phyloP scores from a whole-genome alignment of 1,284 basidiomycete species.

The Pseudozyma sp. region DNA sequence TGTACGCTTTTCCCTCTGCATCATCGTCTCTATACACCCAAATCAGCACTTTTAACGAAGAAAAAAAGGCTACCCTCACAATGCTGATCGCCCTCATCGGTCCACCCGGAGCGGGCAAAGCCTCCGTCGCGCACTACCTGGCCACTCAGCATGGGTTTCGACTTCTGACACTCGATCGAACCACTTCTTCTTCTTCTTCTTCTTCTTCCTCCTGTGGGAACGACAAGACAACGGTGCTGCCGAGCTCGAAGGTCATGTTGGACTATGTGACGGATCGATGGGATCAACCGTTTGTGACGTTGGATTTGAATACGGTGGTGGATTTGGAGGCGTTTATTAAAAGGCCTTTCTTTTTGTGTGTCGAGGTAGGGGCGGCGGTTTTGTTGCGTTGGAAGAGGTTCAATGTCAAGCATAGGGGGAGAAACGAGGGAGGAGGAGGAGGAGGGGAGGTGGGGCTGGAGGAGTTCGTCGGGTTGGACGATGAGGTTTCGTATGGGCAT shows the following conservation, averaged over 20 bases:
- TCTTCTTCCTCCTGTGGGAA: not conserved
- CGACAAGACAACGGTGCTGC: not conserved
- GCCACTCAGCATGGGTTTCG: slow-evolving; percentile 72
- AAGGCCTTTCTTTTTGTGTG: slow-evolving; percentile 89
- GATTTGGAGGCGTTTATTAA: slow-evolving; percentile 81
- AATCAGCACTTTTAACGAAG: not conserved
- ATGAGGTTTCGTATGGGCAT: slow-evolving; percentile 27
- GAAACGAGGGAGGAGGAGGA: no score
- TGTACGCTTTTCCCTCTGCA: not conserved
- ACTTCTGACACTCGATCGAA: slow-evolving; percentile 3
- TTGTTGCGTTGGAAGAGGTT: slow-evolving; percentile 68
- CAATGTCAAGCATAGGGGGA: slow-evolving; percentile 7
- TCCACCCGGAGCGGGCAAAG: slow-evolving; percentile 83
- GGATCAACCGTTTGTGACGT: slow-evolving; percentile 83
- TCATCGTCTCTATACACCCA: not conserved
- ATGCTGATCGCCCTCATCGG: slow-evolving; percentile 92
- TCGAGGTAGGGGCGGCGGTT: slow-evolving; percentile 87
- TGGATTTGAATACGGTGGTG: slow-evolving; percentile 75
- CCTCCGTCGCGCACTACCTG: slow-evolving; percentile 80
- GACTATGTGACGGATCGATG: slow-evolving; percentile 85
- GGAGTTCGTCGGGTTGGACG: slow-evolving; percentile 62
- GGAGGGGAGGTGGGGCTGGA: slow-evolving; percentile 35
- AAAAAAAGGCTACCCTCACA: not conserved
- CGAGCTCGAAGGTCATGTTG: slow-evolving; percentile 74
- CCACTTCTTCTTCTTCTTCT: slow-evolving; percentile 34